Base-by-base conservation (phyloP, 2,329 filamentous ascomycete species). In the Epichloe gansuensis region DNA sequence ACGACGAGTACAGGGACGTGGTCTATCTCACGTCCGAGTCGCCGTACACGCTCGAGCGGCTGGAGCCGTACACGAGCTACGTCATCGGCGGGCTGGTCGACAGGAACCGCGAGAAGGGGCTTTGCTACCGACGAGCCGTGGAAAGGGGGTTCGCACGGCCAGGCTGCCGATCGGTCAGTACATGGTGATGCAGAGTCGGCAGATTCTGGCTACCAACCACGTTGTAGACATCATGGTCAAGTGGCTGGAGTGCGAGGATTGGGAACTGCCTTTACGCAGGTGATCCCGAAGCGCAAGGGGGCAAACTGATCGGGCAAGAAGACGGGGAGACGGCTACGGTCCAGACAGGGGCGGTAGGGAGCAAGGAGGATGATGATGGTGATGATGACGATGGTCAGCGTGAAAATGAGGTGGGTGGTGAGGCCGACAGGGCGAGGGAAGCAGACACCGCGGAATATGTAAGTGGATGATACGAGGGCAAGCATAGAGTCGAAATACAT, bases 161-260 rank as follows among this genome's bases (percentile, higher is more conserved):
- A 91, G 89, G 65, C 69, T 98, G 52, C 93, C 93, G 0, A 97
- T 98, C 61, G 89, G 90, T n/a, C 84, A 97, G 57, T 97, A 88
- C 67, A 85, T 98, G 75, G 79, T 89, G 57, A 94, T 98, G 87
- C 79, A 84, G 52, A 91, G 86, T 61, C 81, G 93, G 35, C 82
- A 85, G 60, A 88, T 98, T 4, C 72, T 98, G 53, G 85, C 91
- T 3, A 96, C 91, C 7, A 98, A 97, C 64, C 93, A 98, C 63
- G 93, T 98, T 1, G 81, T 93, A 46, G 91, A 97, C 69, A 97
- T 98, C 57, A 95, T 98, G 88, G 72, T 95, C 46, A 83, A 82
- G 58, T 98, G 91, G 90, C 69, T 98, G 52, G 89, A 96, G 68
- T 81, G 81, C 48, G 88, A 87, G 2, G 86, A 97, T 66, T 98